Evolutionary conservation across 2,329 filamentous ascomycete genomes (phyloP), one percentile per base, ranked within the genome.

Genomic region (Rhynchosporium secalis): DNA sequence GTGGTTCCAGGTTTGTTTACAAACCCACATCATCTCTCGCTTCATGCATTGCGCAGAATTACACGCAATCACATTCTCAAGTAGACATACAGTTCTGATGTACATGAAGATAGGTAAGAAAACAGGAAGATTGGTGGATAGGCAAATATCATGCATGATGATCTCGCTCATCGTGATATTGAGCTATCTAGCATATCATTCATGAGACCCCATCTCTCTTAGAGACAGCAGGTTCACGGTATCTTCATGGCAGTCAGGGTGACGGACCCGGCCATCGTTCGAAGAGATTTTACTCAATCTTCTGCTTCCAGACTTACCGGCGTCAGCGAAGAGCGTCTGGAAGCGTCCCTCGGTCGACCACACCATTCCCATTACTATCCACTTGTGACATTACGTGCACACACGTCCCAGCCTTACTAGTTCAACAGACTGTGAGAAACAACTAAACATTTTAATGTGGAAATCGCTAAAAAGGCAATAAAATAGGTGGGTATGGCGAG

Each of bases 391-490:
- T 29, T 59, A 33, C 47, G 26, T 56, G 13, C 55, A 48, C 31
- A 10, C 48, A 38, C 48, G 45, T 45, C 45, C 56, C 43, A 38
- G 10, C 31, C 28, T 9, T n/a, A 10, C 55, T 55, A 41, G 58
- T 45, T 60, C 51, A 60, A 60, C 41, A 49, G 56, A 60, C 31
- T 31, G 13, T 15, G 41, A 15, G 15, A 45, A 41, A 28, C 43
- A 40, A 49, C 46, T 20, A 9, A 49, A 33, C 28, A 20, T 20
- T 20, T 20, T 49, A 49, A 52, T 52, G 36, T 33, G 20, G 52
- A 7, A 62, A 52, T 46, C 55, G 41, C 13, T 48, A 48, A 62
- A 56, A 62, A 61, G 55, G 31, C 43, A 60, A 60, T 48, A 55
- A 55, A 28, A 54, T 54, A 55, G 41, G 48, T 20, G 36, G 29